Conservation (phyloP, 2,329 filamentous ascomycete species). For the Alternaria incomplexa region DNA sequence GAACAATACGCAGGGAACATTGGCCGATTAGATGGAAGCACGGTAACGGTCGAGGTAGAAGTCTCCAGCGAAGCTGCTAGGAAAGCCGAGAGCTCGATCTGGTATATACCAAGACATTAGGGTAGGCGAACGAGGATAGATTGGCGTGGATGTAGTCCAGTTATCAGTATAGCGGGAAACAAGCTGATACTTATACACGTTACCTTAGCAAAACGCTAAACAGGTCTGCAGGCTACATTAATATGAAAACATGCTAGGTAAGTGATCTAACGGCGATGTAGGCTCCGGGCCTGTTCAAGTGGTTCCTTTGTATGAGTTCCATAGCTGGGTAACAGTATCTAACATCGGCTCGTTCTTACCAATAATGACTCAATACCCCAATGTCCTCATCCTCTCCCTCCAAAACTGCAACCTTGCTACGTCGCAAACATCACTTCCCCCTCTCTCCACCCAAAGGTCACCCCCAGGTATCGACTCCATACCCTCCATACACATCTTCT, state of each 20-base stretch:
- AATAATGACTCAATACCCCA: not conserved
- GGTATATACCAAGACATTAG: not conserved
- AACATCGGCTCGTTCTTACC: not conserved
- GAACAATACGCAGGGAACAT: not conserved
- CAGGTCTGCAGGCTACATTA: not conserved
- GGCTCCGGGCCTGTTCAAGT: not conserved
- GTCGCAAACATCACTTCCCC: not conserved
- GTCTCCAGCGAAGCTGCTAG: not conserved
- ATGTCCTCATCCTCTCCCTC: not conserved
- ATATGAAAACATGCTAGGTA: not conserved
- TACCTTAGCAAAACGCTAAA: not conserved
- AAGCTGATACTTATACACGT: not conserved
- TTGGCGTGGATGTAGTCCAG: not conserved
- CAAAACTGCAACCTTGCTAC: not conserved
- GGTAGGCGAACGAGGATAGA: not conserved
- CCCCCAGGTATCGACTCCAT: not conserved
- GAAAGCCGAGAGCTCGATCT: not conserved
- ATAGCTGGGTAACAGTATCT: not conserved
- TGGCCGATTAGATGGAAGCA: not conserved
- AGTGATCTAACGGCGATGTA: not conserved
- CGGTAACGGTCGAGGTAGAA: not conserved
- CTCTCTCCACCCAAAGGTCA: not conserved
- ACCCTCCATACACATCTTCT: not conserved
- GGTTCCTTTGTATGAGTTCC: not conserved
- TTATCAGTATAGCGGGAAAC: not conserved